phyloP scores from a whole-genome alignment of 2,329 filamentous ascomycete genomes.

The Thelonectria rubi region DNA sequence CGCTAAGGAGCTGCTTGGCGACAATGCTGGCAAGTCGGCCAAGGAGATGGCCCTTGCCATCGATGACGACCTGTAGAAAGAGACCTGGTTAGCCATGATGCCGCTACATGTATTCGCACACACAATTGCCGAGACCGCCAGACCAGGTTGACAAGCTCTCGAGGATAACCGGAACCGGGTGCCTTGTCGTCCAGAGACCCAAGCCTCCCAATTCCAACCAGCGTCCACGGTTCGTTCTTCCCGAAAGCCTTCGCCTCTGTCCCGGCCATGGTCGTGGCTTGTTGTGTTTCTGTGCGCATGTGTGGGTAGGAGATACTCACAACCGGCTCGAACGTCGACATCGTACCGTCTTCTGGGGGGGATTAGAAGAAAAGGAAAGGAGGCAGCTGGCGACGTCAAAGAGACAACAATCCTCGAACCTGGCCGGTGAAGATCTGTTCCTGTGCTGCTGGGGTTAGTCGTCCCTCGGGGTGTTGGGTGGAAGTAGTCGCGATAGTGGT shows the following conservation, averaged over 20 bases:
- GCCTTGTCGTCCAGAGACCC: slow-evolving; percentile 26
- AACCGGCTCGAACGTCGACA: slow-evolving; percentile 76
- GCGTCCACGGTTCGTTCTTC: slow-evolving; percentile 27
- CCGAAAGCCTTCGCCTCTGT: slow-evolving; percentile 20
- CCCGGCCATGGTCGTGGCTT: slow-evolving; percentile 34
- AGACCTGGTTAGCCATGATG: slow-evolving; percentile 36
- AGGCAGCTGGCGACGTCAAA: slow-evolving; percentile 47
- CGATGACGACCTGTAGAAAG: slow-evolving; percentile 84
- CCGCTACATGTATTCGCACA: slow-evolving; percentile 32
- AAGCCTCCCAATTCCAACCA: slow-evolving; percentile 31
- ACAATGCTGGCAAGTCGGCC: slow-evolving; percentile 98
- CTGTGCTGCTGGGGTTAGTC: slow-evolving; percentile 56
- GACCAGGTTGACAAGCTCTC: slow-evolving; percentile 23
- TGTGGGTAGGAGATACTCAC: slow-evolving; percentile 60
- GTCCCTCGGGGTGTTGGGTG: slow-evolving; percentile 49
- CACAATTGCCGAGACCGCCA: slow-evolving; percentile 20
- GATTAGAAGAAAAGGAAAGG: slow-evolving; percentile 43
- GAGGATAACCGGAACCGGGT: slow-evolving; percentile 23
- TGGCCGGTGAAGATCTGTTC: slow-evolving; percentile 51
- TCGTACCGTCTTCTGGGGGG: slow-evolving; percentile 54
- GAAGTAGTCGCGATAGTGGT: slow-evolving; percentile 53
- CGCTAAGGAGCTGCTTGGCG: slow-evolving; percentile 98
- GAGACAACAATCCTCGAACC: slow-evolving; percentile 51
- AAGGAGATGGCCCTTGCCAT: slow-evolving; percentile 99
- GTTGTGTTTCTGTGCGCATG: slow-evolving; percentile 11